A percentile compares a stretch with the other conserved stretches of the same genome.
These are phyloP conservation scores for Hypomontagnella submonticulosa DNA, from an alignment of 495 filamentous ascomycete species.

Conservation along the genomic window DNA sequence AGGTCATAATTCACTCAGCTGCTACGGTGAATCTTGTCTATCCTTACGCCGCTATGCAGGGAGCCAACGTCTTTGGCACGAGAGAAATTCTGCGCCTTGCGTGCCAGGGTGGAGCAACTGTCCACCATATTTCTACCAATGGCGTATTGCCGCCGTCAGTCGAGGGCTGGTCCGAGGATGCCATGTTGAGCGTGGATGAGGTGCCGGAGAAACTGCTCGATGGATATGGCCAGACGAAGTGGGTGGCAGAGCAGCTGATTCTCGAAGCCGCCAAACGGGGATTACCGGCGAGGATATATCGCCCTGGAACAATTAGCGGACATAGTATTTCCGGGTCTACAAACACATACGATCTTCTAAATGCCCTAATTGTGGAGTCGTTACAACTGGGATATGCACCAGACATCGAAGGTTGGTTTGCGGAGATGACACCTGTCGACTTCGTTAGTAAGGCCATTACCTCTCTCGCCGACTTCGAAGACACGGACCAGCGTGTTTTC, in stretches of 20 bases:
- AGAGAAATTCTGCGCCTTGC: conserved; percentile 72
- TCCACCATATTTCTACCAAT: conserved; percentile 78
- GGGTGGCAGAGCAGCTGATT: conserved; percentile 73
- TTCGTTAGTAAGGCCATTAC: conserved; percentile 74
- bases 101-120: conserved; percentile 66
- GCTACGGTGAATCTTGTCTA: conserved; percentile 76
- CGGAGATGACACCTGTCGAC: conserved; percentile 78
- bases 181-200: conserved; percentile 66
- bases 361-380: conserved; percentile 73
- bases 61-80: conserved; percentile 69
- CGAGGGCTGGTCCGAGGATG: conserved; percentile 69
- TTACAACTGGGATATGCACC: conserved; percentile 70
- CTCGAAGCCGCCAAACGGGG: conserved; percentile 70
- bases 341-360: conserved; percentile 74
- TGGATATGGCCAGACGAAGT: conserved; percentile 74
- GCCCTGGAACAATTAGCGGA: conserved; percentile 72
- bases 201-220: conserved; percentile 70
- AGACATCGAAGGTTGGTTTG: conserved; percentile 72
- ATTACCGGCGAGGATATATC: conserved; percentile 69
- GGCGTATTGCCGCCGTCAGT: conserved; percentile 70
- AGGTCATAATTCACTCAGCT: conserved; percentile 73
- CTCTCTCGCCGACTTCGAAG: conserved; percentile 65
- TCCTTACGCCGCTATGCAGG: conserved; percentile 70
- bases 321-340: conserved; percentile 71
- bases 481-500: conserved; percentile 66